Conservation (phyloP, 2,329 filamentous ascomycete species). For the Penicillium thymicola region DNA sequence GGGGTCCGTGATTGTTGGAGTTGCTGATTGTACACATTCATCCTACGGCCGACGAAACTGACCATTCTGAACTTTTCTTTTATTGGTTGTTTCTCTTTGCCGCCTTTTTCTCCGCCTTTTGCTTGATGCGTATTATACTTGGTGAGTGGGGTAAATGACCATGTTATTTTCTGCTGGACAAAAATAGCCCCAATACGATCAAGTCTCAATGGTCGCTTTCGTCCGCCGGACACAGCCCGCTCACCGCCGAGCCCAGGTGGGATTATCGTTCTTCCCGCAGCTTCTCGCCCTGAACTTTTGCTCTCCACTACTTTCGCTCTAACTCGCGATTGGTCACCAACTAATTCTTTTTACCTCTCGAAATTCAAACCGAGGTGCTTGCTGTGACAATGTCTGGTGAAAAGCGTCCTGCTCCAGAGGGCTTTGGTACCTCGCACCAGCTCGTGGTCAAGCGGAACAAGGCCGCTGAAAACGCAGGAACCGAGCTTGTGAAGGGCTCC, state of each 20-base stretch:
- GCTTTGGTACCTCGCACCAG: conserved; percentile 69
- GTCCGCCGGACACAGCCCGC: conserved; percentile 6
- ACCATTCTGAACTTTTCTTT: neutral
- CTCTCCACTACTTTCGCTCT: conserved; percentile 7
- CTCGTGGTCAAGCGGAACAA: conserved; percentile 89
- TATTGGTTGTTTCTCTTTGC: neutral
- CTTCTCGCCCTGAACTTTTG: conserved; percentile 17
- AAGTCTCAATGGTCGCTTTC: neutral
- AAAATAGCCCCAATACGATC: neutral
- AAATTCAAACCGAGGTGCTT: neutral
- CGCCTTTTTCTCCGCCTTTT: neutral
- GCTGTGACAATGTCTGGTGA: conserved; percentile 69
- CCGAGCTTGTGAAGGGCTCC: conserved; percentile 57
- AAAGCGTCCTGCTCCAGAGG: conserved; percentile 85
- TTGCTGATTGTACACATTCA: conserved; percentile 7
- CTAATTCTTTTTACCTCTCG: conserved; percentile 1
- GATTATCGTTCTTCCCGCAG: conserved; percentile 26
- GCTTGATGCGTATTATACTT: neutral
- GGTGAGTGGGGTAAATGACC: neutral
- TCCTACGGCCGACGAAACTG: neutral
- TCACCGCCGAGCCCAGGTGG: conserved; percentile 21
- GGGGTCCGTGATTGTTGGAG: conserved; percentile 19
- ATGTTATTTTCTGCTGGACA: neutral
- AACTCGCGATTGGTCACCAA: conserved; percentile 3
- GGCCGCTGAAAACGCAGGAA: conserved; percentile 54